These are phyloP conservation scores for Paraphoma chrysanthemicola DNA, from an alignment of 2,329 filamentous ascomycete genomes.

Conservation along the genomic window DNA sequence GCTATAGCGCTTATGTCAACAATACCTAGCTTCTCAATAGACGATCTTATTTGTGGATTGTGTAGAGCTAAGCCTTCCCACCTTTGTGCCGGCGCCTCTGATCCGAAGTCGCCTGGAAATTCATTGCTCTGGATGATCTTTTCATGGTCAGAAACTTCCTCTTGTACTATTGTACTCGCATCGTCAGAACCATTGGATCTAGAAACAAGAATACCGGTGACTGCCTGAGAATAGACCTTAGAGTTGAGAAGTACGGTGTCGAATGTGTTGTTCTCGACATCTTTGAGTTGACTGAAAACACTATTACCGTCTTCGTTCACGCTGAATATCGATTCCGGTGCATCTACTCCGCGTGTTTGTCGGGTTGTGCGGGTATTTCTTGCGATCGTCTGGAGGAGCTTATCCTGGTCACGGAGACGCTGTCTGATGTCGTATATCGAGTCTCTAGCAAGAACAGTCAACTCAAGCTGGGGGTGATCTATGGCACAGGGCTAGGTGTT, in stretches of 20 bases:
- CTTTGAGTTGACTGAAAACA: conserved; percentile 6
- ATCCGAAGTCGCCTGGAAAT: no score
- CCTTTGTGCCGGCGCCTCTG: no score
- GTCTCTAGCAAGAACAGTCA: neutral
- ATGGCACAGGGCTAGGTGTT: no score
- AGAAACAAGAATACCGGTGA: conserved; percentile 2
- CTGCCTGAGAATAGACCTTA: conserved; percentile 16
- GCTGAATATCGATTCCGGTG: conserved; percentile 19
- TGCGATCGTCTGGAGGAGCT: conserved; percentile 8
- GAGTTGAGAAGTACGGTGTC: conserved; percentile 20
- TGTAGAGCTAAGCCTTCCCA: neutral
- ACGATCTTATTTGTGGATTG: neutral
- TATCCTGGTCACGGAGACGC: conserved; percentile 2
- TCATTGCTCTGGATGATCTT: no score
- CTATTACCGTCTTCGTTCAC: neutral
- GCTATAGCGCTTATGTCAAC: neutral
- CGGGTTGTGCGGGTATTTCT: conserved; percentile 11
- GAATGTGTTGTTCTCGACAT: conserved; percentile 1
- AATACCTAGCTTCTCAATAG: neutral
- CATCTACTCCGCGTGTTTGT: conserved; percentile 10
- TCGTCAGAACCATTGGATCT: neutral
- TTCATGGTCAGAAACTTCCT: no score
- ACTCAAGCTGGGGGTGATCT: neutral
- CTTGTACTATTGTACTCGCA: neutral
- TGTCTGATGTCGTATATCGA: conserved; percentile 7